Base-by-base conservation (phyloP, 805 yeast genomes). In the Blastobotrys attinorum region DNA sequence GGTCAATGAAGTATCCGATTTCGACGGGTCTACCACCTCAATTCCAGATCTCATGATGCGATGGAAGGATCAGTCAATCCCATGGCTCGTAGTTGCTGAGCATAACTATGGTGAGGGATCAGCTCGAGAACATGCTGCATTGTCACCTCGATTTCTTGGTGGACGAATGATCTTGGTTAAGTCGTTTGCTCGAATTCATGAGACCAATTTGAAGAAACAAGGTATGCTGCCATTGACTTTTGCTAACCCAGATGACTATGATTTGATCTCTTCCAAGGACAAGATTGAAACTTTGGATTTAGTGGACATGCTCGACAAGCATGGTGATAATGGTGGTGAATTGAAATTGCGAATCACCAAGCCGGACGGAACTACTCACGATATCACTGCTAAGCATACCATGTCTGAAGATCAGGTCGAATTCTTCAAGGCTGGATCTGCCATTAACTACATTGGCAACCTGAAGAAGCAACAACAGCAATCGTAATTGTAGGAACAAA, bases 91-190 rank as follows among this genome's bases (percentile, higher is more conserved):
- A 37, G 83, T 92, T 51, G 97, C 97, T 43, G 98, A 92, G 65
- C 96, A 92, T 63, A 90, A 90, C 67, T 92, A 90, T 60, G 98
- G 98, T 68, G 98, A 90, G 71, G 98, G 98, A 57, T 89, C 97
- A 40, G 97, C 98, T 25, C 84, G 98, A 76, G 98, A 90, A 65
- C 98, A 90, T 60, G 98, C 98, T 37, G 97, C 97, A 13, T 72
- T 92, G 54, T 86, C 92, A 27, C 98, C 97, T 45, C 77, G 94
- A 66, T 92, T 85, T 71, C 73, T 92, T 37, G 97, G 97, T 48
- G 97, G 98, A 50, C 68, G 81, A 46, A 77, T 88, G 51, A 83
- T 90, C 50, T 70, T 90, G 49, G 95, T 86, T 56, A 90, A 89
- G 67, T 89, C 97, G 7, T 90, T 90, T 69, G 98, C 98, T 29